Conservation (phyloP, 1,284 basidiomycete species). For the Omphalotus olearius region DNA sequence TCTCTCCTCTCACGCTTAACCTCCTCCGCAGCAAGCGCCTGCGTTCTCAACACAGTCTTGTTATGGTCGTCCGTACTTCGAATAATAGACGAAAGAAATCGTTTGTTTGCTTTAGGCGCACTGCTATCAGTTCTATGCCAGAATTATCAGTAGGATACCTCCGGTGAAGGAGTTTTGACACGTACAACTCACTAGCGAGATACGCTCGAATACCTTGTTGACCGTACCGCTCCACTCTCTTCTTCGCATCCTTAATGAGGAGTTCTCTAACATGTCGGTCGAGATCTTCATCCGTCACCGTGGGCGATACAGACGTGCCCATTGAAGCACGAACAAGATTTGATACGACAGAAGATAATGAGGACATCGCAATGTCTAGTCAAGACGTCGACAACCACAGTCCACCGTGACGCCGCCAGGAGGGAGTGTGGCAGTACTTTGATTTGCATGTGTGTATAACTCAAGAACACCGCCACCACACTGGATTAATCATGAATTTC, state of each 20-base stretch:
- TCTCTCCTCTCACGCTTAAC: constrained; percentile 62
- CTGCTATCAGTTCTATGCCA: constrained; percentile 45
- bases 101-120: constrained; percentile 84
- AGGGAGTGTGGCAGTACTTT: no score
- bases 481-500: no score
- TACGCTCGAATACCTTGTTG: constrained; percentile 69
- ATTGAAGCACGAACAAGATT: constrained; percentile 78
- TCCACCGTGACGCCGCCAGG: no score
- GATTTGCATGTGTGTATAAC: no score
- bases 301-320: constrained; percentile 60
- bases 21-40: constrained; percentile 73
- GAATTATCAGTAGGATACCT: not conserved
- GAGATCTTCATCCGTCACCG: constrained; percentile 78
- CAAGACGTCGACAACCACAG: no score
- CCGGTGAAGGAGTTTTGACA: not conserved
- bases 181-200: constrained; percentile 41
- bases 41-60: constrained; percentile 71
- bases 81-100: constrained; percentile 85
- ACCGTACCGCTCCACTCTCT: constrained; percentile 73
- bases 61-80: constrained; percentile 92
- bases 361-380: constrained; percentile 25
- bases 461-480: no score
- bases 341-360: constrained; percentile 82
- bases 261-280: constrained; percentile 87
- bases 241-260: constrained; percentile 85